Evolutionary conservation across 2,329 filamentous ascomycete genomes (phyloP), one percentile per base, ranked within the genome.

Genomic region (Fusarium cyanostomum): DNA sequence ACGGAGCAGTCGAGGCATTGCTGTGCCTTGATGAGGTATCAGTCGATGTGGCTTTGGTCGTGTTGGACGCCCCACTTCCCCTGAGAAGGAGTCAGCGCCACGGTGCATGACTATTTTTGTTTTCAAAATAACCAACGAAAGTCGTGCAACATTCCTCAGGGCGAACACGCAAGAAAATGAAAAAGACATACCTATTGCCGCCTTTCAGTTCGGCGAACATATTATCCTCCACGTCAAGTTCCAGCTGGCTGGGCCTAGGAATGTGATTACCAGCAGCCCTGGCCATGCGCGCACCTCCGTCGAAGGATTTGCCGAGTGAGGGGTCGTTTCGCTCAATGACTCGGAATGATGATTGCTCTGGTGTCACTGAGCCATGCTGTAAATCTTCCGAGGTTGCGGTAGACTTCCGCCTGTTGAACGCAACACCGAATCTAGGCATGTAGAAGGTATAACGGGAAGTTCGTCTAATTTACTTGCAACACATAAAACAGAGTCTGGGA

Each of bases 361-460:
- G 69, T 62, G 79, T 74, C 74, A 79, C 70, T 68, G 80, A 72
- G 33, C 73, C 82, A 82, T 86, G 80, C 60, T 84, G 82, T 61
- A 83, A 74, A 64, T 82, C 83, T 64, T 84, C 81, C 60, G 81
- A 80, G 77, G 80, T 80, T 55, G 80, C 82, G 80, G 82, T 81
- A 62, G 84, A 85, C 79, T 83, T 87, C 80, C 85, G 85, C 83
- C 83, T 80, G 71, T 78, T 80, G 64, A 87, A 87, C 62, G 81
- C 78, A 72, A 83, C 82, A 62, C 84, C 82, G 75, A 88, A 87
- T 78, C 83, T 86, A 84, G 83, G 83, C 85, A 88, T 88, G 75
- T 81, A 81, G 68, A 71, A 71, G 58, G 57, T 59, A 56, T 64
- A 56, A 65, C 30, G 56, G 30, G 44, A 55, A 56, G 24, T 63